Evolutionary conservation across 345 rosid species (phyloP).

Genomic region (Stellera chamaejasme): DNA sequence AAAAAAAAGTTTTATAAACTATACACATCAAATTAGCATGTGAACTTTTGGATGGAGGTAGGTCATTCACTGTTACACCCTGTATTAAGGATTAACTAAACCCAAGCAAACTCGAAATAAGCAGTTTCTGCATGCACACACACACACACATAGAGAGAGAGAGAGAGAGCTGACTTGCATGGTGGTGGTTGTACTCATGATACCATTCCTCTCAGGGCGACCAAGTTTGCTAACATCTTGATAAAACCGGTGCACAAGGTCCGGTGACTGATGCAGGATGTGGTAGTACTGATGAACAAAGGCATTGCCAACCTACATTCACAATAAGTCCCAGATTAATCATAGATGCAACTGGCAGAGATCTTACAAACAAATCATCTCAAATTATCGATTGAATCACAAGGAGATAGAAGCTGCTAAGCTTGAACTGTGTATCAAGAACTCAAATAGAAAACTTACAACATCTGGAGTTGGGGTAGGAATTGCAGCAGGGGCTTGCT

Average conservation of each 20-base stretch:
- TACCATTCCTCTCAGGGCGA: conserved; percentile 66
- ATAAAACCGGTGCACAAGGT: conserved; percentile 84
- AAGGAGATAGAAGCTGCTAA: neutral
- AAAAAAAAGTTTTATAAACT: no score
- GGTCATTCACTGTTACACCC: no score
- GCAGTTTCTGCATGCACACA: neutral
- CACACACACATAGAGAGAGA: neutral
- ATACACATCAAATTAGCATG: no score
- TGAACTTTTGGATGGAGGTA: no score
- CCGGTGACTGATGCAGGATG: conserved; percentile 83
- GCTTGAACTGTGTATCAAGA: neutral
- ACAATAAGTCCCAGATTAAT: neutral
- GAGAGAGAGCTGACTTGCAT: conserved; percentile 51
- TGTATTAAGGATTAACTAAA: neutral
- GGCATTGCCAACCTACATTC: conserved; percentile 72
- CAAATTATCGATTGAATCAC: conserved; percentile 2
- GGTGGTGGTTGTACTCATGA: conserved; percentile 70
- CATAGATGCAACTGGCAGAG: neutral
- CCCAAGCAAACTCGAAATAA: neutral
- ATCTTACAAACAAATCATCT: neutral
- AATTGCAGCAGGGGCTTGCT: conserved; percentile 32
- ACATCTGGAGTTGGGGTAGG: conserved; percentile 28
- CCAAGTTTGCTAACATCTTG: conserved; percentile 92
- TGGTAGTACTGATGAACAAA: conserved; percentile 95
- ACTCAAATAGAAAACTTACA: conserved; percentile 15